phyloP scores from a whole-genome alignment of 2,329 filamentous ascomycete genomes.

The Aspergillus versicolor region DNA sequence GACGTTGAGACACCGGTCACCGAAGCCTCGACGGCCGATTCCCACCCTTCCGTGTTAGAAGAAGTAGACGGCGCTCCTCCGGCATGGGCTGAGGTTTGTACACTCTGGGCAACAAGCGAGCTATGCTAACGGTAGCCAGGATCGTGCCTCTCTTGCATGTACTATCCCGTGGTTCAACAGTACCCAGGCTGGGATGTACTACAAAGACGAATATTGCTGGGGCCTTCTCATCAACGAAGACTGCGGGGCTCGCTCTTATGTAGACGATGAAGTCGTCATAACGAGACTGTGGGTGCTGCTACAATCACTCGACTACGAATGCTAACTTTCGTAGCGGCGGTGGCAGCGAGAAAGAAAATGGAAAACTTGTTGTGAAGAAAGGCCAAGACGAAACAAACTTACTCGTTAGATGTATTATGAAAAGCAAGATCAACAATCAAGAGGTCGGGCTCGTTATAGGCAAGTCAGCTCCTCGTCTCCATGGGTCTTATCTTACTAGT shows the following conservation, averaged over 20 bases:
- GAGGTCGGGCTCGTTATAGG: slow-evolving; percentile 59
- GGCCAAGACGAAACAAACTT: slow-evolving; percentile 43
- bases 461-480: slow-evolving; percentile 27
- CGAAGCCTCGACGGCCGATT: not conserved
- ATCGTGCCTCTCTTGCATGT: slow-evolving; percentile 60
- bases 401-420: slow-evolving; percentile 43
- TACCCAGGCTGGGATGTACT: slow-evolving; percentile 61
- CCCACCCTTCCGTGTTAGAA: not conserved
- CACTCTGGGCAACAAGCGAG: no score
- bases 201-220: slow-evolving; percentile 48
- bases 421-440: slow-evolving; percentile 47
- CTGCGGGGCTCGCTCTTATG: slow-evolving; percentile 55
- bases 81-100: slow-evolving; percentile 54
- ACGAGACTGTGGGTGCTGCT: slow-evolving; percentile 54
- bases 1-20: not conserved
- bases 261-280: slow-evolving; percentile 63
- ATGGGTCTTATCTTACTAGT: not conserved
- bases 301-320: not conserved
- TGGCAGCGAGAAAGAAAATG: slow-evolving; percentile 49
- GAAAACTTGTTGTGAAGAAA: slow-evolving; percentile 47
- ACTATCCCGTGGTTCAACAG: slow-evolving; percentile 62
- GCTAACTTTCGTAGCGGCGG: slow-evolving; percentile 50
- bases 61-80: slow-evolving; percentile 39
- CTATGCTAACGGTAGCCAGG: slow-evolving; percentile 10
- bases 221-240: slow-evolving; percentile 62